These are phyloP conservation scores for Metschnikowia hibisci DNA, from an alignment of 805 yeast species.

Conservation along the genomic window DNA sequence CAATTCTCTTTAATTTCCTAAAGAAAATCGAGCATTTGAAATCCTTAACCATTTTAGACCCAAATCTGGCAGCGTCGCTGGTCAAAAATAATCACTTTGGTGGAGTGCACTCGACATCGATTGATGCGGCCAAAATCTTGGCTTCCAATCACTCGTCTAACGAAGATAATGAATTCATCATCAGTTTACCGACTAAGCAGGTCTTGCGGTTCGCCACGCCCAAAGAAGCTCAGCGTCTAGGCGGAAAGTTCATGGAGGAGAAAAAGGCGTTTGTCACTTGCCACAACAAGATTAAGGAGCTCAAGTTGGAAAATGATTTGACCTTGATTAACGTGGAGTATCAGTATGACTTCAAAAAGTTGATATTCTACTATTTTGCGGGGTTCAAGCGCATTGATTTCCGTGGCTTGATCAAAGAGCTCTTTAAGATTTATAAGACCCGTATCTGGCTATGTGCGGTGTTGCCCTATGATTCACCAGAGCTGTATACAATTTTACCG, in stretches of 20 bases:
- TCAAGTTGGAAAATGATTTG: slow-evolving; percentile 43
- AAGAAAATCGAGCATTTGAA: slow-evolving; percentile 69
- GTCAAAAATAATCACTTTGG: slow-evolving; percentile 23
- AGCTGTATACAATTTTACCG: slow-evolving; percentile 20
- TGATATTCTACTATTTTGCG: slow-evolving; percentile 44
- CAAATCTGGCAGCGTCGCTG: slow-evolving; percentile 16
- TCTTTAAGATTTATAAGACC: slow-evolving; percentile 44
- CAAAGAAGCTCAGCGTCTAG: slow-evolving; percentile 59
- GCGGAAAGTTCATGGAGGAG: slow-evolving; percentile 66
- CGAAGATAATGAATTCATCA: slow-evolving; percentile 59
- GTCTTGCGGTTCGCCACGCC: slow-evolving; percentile 73
- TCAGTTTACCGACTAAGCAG: slow-evolving; percentile 70
- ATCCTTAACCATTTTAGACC: slow-evolving; percentile 39
- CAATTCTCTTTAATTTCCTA: slow-evolving; percentile 66
- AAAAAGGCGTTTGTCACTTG: slow-evolving; percentile 67
- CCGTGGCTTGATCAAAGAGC: slow-evolving; percentile 41
- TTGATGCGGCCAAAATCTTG: slow-evolving; percentile 35
- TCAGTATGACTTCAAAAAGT: slow-evolving; percentile 43
- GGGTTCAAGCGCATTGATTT: slow-evolving; percentile 44
- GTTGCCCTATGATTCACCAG: slow-evolving; percentile 37
- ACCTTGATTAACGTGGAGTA: slow-evolving; percentile 45
- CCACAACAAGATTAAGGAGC: slow-evolving; percentile 41
- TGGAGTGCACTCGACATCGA: slow-evolving; percentile 38
- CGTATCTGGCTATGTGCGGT: slow-evolving; percentile 48
- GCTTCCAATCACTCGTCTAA: slow-evolving; percentile 32